phyloP scores from a whole-genome alignment of 208 protist genomes.

The Leishmania major region DNA sequence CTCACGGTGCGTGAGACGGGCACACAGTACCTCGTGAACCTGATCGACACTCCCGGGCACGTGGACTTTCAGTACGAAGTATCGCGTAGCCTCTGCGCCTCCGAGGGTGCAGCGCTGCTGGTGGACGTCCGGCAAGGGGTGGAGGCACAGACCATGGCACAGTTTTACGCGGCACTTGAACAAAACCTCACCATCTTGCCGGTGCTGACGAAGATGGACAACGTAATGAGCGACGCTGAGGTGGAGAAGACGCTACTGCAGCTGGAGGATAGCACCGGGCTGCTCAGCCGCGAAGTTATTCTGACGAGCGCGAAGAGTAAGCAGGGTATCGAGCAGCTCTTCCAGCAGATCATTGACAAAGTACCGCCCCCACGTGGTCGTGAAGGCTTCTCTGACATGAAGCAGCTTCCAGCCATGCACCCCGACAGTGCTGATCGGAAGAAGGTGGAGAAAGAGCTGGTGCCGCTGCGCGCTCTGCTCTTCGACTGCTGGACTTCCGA shows the following conservation, averaged over 20 bases:
- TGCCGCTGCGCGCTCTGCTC: constrained; percentile 94
- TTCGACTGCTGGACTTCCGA: constrained; percentile 95
- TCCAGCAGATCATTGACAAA: constrained; percentile 91
- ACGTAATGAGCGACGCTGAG: constrained; percentile 66
- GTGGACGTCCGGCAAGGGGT: constrained; percentile 94
- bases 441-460: constrained; percentile 53
- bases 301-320: constrained; percentile 94
- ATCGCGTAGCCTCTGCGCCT: constrained; percentile 94
- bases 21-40: constrained; percentile 92
- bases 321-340: constrained; percentile 81
- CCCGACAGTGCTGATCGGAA: constrained; percentile 52
- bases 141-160: constrained; percentile 97
- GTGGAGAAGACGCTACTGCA: constrained; percentile 75
- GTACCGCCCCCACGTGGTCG: constrained; percentile 80
- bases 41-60: constrained; percentile 98
- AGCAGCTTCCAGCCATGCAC: constrained; percentile 71
- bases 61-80: constrained; percentile 99
- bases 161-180: constrained; percentile 95
- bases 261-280: constrained; percentile 88
- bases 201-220: constrained; percentile 91
- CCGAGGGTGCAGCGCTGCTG: constrained; percentile 89
- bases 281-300: constrained; percentile 86
- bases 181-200: constrained; percentile 86
- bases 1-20: constrained; percentile 22
- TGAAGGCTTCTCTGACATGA: constrained; percentile 74